phyloP scores from a whole-genome alignment of 352 stramenopile genomes.

The Phytophthora hibernalis region DNA sequence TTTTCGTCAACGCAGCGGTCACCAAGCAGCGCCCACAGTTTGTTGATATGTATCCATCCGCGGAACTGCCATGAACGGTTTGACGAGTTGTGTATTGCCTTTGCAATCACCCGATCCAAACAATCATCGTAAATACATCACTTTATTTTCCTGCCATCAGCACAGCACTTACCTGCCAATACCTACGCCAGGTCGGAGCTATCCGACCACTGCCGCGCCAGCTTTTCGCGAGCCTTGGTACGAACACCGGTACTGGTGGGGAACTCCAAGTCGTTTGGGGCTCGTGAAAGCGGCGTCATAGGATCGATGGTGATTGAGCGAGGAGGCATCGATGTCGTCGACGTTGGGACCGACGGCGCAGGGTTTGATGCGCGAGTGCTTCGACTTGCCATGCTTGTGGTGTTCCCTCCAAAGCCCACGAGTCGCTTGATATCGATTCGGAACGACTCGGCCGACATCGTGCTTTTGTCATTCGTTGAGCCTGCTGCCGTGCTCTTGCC shows the following conservation, averaged over 20 bases:
- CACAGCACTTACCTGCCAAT: slow-evolving; percentile 1
- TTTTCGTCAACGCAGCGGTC: slow-evolving; percentile 20
- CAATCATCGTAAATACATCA: slow-evolving; percentile 17
- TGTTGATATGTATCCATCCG: no score
- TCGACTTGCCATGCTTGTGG: slow-evolving; percentile 36
- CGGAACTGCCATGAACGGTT: no score
- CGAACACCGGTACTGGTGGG: slow-evolving; percentile 60
- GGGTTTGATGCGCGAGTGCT: slow-evolving; percentile 23
- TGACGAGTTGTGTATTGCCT: no score
- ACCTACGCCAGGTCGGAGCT: slow-evolving; percentile 30
- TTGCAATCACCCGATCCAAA: neutral
- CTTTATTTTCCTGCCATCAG: neutral
- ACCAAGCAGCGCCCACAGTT: slow-evolving; percentile 14
- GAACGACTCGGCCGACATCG: slow-evolving; percentile 43
- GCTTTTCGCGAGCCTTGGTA: slow-evolving; percentile 63
- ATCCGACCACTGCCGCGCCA: slow-evolving; percentile 68
- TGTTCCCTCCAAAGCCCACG: slow-evolving; percentile 36
- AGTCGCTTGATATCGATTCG: slow-evolving; percentile 45
- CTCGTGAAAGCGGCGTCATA: slow-evolving; percentile 49
- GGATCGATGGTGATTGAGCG: slow-evolving; percentile 53
- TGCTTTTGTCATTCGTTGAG: slow-evolving; percentile 17
- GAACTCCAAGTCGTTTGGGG: slow-evolving; percentile 46
- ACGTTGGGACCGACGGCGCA: slow-evolving; percentile 13
- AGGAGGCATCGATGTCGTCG: slow-evolving; percentile 28
- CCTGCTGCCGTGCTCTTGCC: neutral